Conservation (phyloP, 345 rosid genomes). For the Acer yangbiense region DNA sequence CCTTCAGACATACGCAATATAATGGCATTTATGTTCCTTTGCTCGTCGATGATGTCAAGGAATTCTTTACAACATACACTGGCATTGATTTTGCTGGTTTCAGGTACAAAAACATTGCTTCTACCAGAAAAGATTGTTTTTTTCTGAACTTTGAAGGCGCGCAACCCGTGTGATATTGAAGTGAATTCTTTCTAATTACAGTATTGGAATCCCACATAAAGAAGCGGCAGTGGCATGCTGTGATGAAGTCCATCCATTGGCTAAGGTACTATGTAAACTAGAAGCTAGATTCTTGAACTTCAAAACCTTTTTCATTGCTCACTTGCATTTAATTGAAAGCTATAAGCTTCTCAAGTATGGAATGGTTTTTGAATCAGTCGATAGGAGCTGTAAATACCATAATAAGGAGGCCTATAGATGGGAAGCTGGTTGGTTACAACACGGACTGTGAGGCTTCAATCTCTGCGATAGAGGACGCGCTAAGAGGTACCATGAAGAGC, state of each 20-base stretch:
- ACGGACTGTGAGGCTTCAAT: slow-evolving; percentile 52
- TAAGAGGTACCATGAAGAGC: slow-evolving; percentile 25
- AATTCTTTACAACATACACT: slow-evolving; percentile 30
- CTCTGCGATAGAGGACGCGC: slow-evolving; percentile 51
- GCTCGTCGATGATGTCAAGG: slow-evolving; percentile 35
- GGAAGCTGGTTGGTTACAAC: slow-evolving; percentile 49
- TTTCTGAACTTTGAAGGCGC: background rate
- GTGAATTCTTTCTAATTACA: background rate
- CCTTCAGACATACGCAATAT: slow-evolving; percentile 31
- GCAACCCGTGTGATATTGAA: background rate
- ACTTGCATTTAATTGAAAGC: background rate
- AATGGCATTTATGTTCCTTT: slow-evolving; percentile 41
- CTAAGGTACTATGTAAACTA: slow-evolving; percentile 33
- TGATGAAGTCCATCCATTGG: slow-evolving; percentile 50
- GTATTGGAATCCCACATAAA: slow-evolving; percentile 52
- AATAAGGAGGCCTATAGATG: slow-evolving; percentile 43
- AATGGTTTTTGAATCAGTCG: slow-evolving; percentile 29
- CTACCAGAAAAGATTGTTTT: background rate
- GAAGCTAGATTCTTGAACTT: background rate
- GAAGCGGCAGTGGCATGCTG: slow-evolving; percentile 47
- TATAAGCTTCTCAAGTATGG: slow-evolving; percentile 21
- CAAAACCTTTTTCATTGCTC: no score
- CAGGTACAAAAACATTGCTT: slow-evolving; percentile 24
- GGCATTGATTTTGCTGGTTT: slow-evolving; percentile 35
- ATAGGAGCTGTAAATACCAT: slow-evolving; percentile 54